Evolutionary conservation across 2,329 filamentous ascomycete genomes (phyloP).

Genomic region (Cytospora schulzeri): DNA sequence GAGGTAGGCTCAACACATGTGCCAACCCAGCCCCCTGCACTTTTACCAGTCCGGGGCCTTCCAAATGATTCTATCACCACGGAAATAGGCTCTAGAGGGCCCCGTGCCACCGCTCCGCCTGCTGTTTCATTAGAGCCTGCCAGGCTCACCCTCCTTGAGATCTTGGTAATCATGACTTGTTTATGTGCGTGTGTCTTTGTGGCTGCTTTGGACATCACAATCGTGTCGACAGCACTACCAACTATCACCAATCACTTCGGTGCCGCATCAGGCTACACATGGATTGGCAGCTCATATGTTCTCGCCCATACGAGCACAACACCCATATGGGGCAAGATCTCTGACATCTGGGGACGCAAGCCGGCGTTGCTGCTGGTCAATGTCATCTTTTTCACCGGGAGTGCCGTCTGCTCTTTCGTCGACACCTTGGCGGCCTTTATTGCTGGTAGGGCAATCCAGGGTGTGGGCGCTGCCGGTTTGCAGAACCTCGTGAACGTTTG

Average conservation of each 20-base stretch:
- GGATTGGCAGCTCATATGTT: slow-evolving; percentile 76
- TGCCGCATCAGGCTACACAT: slow-evolving; percentile 71
- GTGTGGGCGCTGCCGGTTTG: slow-evolving; percentile 58
- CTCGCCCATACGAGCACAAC: slow-evolving; percentile 68
- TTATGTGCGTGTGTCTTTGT: slow-evolving; percentile 45
- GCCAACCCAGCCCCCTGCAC: too few relatives aligned
- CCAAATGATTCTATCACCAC: too few relatives aligned
- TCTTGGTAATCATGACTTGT: slow-evolving; percentile 1
- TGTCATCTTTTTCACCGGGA: slow-evolving; percentile 56
- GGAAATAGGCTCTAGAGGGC: too few relatives aligned
- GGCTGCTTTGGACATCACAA: slow-evolving; percentile 60
- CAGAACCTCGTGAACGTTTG: slow-evolving; percentile 63
- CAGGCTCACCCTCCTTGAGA: too few relatives aligned
- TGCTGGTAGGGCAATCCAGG: slow-evolving; percentile 58
- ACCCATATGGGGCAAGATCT: slow-evolving; percentile 69
- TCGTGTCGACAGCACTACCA: slow-evolving; percentile 68
- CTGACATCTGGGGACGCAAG: slow-evolving; percentile 62
- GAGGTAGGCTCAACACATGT: too few relatives aligned
- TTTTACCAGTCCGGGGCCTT: too few relatives aligned
- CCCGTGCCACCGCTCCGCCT: too few relatives aligned
- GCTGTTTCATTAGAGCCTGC: too few relatives aligned
- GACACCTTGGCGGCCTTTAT: slow-evolving; percentile 55
- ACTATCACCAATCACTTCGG: slow-evolving; percentile 65
- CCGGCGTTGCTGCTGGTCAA: slow-evolving; percentile 54
- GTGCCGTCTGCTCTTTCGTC: slow-evolving; percentile 55